These are phyloP conservation scores for Suhomyces choctaworum DNA, from an alignment of 1,139 yeast genomes.

Conservation along the genomic window DNA sequence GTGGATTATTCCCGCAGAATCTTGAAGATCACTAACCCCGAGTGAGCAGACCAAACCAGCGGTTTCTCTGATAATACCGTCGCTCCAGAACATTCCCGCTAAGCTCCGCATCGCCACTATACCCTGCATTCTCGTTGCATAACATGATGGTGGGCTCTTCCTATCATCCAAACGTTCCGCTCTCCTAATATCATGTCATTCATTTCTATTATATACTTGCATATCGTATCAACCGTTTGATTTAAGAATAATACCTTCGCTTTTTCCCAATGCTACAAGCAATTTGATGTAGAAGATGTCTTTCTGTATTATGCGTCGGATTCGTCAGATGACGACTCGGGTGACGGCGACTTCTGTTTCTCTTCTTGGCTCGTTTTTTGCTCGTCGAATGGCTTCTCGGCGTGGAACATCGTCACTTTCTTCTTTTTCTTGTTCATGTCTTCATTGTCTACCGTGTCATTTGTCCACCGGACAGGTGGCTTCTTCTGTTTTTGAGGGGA, in stretches of 20 bases:
- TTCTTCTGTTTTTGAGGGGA: conserved; percentile 13
- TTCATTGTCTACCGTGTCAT: conserved; percentile 87
- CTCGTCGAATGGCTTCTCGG: conserved; percentile 51
- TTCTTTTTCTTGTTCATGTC: conserved; percentile 83
- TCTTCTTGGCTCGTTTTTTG: neutral
- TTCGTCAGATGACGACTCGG: conserved; percentile 6
- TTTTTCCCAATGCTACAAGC: neutral
- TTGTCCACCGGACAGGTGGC: conserved; percentile 74
- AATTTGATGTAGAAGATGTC: too few species aligned
- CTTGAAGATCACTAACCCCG: conserved; percentile 70
- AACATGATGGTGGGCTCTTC: too few species aligned
- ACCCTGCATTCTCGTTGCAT: too few species aligned
- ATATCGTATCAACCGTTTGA: neutral
- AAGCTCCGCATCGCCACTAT: too few species aligned
- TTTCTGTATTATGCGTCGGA: conserved; percentile 6
- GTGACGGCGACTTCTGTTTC: neutral
- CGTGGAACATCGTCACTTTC: conserved; percentile 50
- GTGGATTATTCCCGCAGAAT: conserved; percentile 72
- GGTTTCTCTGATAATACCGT: too few species aligned
- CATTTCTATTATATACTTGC: conserved; percentile 1
- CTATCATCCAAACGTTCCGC: too few species aligned
- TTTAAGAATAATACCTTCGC: too few species aligned
- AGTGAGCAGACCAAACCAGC: neutral
- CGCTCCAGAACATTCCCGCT: too few species aligned
- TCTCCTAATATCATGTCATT: neutral